phyloP scores from a whole-genome alignment of 2,329 filamentous ascomycete species.

The Cercospora beticola region DNA sequence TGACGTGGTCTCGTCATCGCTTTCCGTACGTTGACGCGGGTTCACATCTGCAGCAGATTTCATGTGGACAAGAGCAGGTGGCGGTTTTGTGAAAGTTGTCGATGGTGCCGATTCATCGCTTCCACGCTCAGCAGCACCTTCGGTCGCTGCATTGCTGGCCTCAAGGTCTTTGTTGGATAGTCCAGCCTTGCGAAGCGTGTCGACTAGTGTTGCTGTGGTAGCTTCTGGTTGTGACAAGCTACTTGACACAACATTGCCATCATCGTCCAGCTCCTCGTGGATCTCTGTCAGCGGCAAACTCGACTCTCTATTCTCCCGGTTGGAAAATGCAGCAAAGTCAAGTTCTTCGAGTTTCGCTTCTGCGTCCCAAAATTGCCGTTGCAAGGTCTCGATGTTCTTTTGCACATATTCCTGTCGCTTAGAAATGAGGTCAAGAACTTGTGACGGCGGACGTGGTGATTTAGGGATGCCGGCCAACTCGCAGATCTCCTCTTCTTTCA shows the following conservation, averaged over 20 bases:
- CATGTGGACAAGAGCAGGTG: slow-evolving; percentile 22
- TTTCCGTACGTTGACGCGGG: slow-evolving; percentile 5
- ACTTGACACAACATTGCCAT: slow-evolving; percentile 73
- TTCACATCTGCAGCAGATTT: slow-evolving; percentile 5
- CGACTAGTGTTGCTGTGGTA: slow-evolving; percentile 64
- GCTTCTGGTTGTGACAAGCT: slow-evolving; percentile 59
- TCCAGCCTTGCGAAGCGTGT: slow-evolving; percentile 76
- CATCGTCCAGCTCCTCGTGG: slow-evolving; percentile 84
- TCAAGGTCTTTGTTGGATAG: slow-evolving; percentile 44
- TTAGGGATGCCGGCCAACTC: slow-evolving; percentile 52
- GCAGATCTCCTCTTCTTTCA: slow-evolving; percentile 61
- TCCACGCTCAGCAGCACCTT: slow-evolving; percentile 14
- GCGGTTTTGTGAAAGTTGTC: slow-evolving; percentile 1
- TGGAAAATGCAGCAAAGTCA: slow-evolving; percentile 34
- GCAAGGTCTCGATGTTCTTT: slow-evolving; percentile 72
- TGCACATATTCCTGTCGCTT: slow-evolving; percentile 86
- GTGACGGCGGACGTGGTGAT: slow-evolving; percentile 54
- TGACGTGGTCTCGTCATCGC: slow-evolving; percentile 10
- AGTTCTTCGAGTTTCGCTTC: slow-evolving; percentile 70
- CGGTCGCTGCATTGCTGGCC: background rate
- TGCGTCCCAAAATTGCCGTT: slow-evolving; percentile 67
- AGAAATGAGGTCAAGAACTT: slow-evolving; percentile 67
- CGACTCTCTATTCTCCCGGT: slow-evolving; percentile 49
- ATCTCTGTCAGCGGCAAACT: slow-evolving; percentile 85
- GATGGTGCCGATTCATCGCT: slow-evolving; percentile 8